These are phyloP conservation scores for Xylariaceae sp. DNA, from an alignment of 2,329 filamentous ascomycete species.

Conservation along the genomic window DNA sequence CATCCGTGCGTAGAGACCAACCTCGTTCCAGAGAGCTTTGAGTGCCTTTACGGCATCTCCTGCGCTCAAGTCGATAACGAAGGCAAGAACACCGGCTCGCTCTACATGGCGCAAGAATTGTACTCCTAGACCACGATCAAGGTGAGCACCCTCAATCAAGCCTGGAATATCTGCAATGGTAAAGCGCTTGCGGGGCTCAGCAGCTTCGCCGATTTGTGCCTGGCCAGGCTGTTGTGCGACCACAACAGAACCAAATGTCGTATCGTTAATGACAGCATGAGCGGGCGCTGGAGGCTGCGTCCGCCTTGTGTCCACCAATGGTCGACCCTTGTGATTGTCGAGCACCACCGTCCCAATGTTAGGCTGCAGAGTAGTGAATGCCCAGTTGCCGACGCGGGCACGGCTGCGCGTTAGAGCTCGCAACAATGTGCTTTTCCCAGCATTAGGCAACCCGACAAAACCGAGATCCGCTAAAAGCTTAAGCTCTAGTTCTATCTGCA, in stretches of 20 bases:
- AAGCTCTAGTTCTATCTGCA: conserved; percentile 83
- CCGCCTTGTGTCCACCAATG: conserved; percentile 39
- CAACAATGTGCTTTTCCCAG: conserved; percentile 89
- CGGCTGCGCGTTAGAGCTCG: conserved; percentile 84
- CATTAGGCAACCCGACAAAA: conserved; percentile 90
- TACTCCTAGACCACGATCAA: conserved; percentile 85
- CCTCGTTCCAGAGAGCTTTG: conserved; percentile 82
- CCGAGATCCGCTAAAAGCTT: conserved; percentile 95
- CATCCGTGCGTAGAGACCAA: conserved; percentile 78
- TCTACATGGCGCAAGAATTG: conserved; percentile 93
- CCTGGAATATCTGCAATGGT: conserved; percentile 96
- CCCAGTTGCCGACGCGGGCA: conserved; percentile 88
- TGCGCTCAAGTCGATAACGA: conserved; percentile 81
- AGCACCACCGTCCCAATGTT: conserved; percentile 95
- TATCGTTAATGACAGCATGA: conserved; percentile 36
- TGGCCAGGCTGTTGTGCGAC: conserved; percentile 21
- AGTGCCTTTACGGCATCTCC: conserved; percentile 77
- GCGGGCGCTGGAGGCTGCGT: conserved; percentile 28
- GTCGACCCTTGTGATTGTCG: conserved; percentile 78
- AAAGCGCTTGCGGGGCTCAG: conserved; percentile 68
- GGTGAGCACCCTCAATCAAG: conserved; percentile 84
- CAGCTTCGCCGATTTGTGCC: conserved; percentile 24
- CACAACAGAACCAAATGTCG: conserved; percentile 28
- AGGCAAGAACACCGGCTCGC: conserved; percentile 85
- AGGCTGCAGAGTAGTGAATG: conserved; percentile 90